Percentiles rank a stretch among this genome's conserved stretches.
These are phyloP conservation scores for Sinapis alba DNA, from an alignment of 441 rosid genomes.

Conservation along the genomic window DNA sequence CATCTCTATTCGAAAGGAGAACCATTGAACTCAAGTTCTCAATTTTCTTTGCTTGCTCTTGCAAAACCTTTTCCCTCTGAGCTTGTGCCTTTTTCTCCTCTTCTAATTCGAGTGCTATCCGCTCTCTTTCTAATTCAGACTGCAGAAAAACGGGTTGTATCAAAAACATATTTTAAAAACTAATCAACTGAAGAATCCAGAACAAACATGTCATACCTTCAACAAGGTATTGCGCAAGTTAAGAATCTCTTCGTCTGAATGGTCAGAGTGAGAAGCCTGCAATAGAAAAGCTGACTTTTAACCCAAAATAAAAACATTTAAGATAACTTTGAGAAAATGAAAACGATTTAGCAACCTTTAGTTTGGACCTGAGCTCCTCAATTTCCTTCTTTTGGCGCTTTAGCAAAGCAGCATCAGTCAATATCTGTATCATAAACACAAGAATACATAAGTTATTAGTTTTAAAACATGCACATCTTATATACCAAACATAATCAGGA, in stretches of 20 bases:
- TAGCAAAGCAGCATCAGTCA: conserved; percentile 93
- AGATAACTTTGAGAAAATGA: neutral
- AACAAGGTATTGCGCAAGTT: conserved; percentile 88
- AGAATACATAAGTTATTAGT: conserved; percentile 12
- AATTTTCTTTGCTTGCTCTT: conserved; percentile 93
- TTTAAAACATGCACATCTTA: conserved; percentile 5
- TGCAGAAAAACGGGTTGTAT: conserved; percentile 41
- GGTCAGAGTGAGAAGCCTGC: conserved; percentile 93
- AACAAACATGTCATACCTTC: conserved; percentile 56
- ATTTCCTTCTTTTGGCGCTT: conserved; percentile 99
- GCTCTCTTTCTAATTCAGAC: conserved; percentile 97
- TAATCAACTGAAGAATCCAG: conserved; percentile 26
- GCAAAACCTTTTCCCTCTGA: conserved; percentile 86
- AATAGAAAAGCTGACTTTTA: conserved; percentile 14
- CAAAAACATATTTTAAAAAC: conserved; percentile 16
- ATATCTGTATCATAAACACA: conserved; percentile 54
- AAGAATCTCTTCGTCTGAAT: conserved; percentile 87
- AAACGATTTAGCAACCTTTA: conserved; percentile 55
- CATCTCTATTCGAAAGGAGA: conserved; percentile 77
- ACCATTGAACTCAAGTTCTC: conserved; percentile 93
- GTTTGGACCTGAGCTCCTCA: conserved; percentile 93
- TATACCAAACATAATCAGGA: conserved; percentile 18
- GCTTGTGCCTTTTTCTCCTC: conserved; percentile 97
- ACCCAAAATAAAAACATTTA: neutral
- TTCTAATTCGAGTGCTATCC: conserved; percentile 88